Evolutionary conservation across 1,139 yeast species (phyloP), one percentile per base, ranked within the genome.

Genomic region (Zygoascus sp.): DNA sequence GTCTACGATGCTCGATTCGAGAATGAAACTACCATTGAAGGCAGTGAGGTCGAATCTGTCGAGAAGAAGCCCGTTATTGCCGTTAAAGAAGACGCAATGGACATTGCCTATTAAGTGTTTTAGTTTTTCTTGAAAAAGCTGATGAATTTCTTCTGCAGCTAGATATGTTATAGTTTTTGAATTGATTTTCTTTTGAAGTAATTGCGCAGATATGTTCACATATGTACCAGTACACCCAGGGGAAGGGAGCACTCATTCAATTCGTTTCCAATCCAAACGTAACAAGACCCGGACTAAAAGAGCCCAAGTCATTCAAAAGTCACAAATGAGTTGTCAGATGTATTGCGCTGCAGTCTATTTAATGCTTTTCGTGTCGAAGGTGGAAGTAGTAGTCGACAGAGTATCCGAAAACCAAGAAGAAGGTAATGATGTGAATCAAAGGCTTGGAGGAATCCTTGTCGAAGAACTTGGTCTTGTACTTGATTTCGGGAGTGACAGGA

Each of bases 321-420:
- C 28, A 25, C 28, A 25, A 25, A 25, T 25, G 28, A 25, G n/a
- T 25, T 25, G 28, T 7, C 8, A 35, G 19, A 21, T 35, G 20
- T 35, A n/a, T 30, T 20, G 9, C n/a, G 20, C 6, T 13, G 25
- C 39, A 35, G 25, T 35, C 39, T 35, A 35, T 38, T 32, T 40
- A 40, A 48, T 55, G 58, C 44, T 50, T 50, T 51, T 57, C 58
- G 67, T 79, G 84, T 63, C 83, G 76, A 63, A 80, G 73, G 65
- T 90, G 97, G 80, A 87, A 80, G 77, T 83, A 86, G 81, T 90
- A 90, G 75, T 89, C 97, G 75, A 88, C 76, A 58, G 90, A 77
- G 83, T 90, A 90, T 65, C 97, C 97, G 56, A 86, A 73, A 54
- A 79, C 68, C 61, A 88, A 69, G 67, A 89, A 70, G 65, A 79